Evolutionary conservation across 768 basidiomycete species (phyloP).

Genomic region (Tremella mesenterica): DNA sequence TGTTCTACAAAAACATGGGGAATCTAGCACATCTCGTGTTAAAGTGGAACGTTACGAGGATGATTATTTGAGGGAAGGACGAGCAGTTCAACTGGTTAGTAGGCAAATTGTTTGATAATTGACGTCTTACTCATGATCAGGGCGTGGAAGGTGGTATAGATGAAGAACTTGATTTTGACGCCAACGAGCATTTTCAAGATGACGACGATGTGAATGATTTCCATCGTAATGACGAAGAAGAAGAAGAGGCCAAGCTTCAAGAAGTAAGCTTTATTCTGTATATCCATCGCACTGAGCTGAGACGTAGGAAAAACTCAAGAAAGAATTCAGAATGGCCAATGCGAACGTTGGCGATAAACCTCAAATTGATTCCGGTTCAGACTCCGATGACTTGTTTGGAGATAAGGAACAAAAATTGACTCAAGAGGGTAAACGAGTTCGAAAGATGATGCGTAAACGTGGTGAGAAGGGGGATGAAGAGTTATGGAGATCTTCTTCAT

Average conservation of each 20-base stretch:
- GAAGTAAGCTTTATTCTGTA: constrained; percentile 11
- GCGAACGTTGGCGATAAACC: constrained; percentile 34
- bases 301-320: constrained; percentile 27
- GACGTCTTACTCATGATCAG: constrained; percentile 6
- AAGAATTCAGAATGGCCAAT: constrained; percentile 34
- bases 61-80: constrained; percentile 25
- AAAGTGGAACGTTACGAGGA: constrained; percentile 33
- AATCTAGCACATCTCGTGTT: constrained; percentile 1
- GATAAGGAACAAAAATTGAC: constrained; percentile 17
- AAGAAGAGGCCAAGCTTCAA: constrained; percentile 28
- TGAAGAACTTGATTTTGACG: constrained; percentile 38
- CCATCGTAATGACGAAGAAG: constrained; percentile 34
- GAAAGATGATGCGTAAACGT: constrained; percentile 30
- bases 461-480: constrained; percentile 14
- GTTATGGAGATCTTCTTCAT: constrained; percentile 18
- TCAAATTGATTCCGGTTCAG: constrained; percentile 23
- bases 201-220: constrained; percentile 38
- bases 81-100: constrained; percentile 25
- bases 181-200: constrained; percentile 35
- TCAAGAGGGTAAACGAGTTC: constrained; percentile 28
- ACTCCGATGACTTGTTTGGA: constrained; percentile 27
- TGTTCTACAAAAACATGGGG: constrained; percentile 5
- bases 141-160: constrained; percentile 36
- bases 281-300: background rate
- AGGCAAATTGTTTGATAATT: background rate